Base-by-base conservation (phyloP, 768 basidiomycete species). In the Amanita exitialis region DNA sequence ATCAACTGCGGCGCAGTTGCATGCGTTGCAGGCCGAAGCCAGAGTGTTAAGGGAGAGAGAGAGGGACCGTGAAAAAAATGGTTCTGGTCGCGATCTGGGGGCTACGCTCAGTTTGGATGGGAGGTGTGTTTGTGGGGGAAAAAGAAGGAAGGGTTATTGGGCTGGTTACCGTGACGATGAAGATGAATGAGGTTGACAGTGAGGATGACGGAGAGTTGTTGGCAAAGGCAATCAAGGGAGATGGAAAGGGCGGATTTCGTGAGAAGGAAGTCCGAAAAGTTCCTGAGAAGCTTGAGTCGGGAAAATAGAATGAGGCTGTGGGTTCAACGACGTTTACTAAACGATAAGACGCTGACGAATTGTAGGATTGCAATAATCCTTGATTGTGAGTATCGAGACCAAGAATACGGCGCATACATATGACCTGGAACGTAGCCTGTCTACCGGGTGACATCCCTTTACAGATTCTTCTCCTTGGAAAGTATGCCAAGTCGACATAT, bases 361-460 rank as follows among this genome's bases (percentile, higher is more conserved):
- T 13, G 12, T 79, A 46, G 47, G 23, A 82, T 86, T 49, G 69
- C 69, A 16, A 75, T 83, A 44, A 83, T 84, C 46, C 64, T 83
- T 16, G 82, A 83, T 56, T 80, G 78, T 77, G 55, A 52, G 75
- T 54, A 1, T 18, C 28, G 10, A n/a, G 8, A 13, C 16, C 39
- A 20, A 10, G 15, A 18, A 32, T 13, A 16, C 5, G 10, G 28
- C 16, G 27, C 23, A 16, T 30, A 32, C 12, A 49, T 30, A 27
- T 32, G 12, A 49, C 25, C 30, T 9, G 3, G 12, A 15, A 34
- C 9, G 16, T 54, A 86, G 86, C 85, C 9, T 80, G 84, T 64
- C 72, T 89, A 55, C 90, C 91, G 0, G 88, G 89, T 28, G 91
- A 93, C 58, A 87, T 93, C 28, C 79, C 78, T 9, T 72, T 88